Percentiles rank a stretch among this genome's conserved stretches.
Conservation (phyloP, 306 rosid species). For the Cicer pinnatifidum region DNA sequence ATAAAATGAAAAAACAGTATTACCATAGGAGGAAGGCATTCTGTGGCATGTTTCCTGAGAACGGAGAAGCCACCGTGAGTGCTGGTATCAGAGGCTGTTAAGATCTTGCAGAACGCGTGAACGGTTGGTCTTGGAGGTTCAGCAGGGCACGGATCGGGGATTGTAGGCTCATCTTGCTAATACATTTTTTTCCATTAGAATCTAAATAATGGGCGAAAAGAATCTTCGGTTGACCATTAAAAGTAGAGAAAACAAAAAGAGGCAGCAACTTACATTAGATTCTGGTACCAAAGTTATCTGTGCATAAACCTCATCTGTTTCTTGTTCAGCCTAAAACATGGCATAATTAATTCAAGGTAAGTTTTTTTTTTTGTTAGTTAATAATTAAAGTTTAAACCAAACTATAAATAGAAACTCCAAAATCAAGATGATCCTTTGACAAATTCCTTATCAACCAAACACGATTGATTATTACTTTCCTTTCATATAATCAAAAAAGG, state of each 20-base stretch:
- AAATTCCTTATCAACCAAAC: conserved; percentile 31
- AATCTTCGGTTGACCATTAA: conserved; percentile 49
- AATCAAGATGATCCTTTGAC: neutral
- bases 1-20: neutral
- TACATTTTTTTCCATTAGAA: conserved; percentile 44
- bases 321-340: conserved; percentile 81
- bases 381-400: conserved; percentile 6
- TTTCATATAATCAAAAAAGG: neutral
- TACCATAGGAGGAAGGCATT: conserved; percentile 93
- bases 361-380: neutral
- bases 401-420: conserved; percentile 1
- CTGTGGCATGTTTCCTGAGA: conserved; percentile 90
- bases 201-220: conserved; percentile 25
- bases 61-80: conserved; percentile 98
- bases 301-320: conserved; percentile 89
- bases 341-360: conserved; percentile 43
- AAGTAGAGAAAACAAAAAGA: conserved; percentile 41
- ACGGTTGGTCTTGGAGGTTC: conserved; percentile 58
- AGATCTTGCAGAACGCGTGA: conserved; percentile 78
- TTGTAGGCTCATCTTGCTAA: conserved; percentile 71
- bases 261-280: conserved; percentile 58
- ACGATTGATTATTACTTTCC: neutral
- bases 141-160: conserved; percentile 52
- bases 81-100: conserved; percentile 95
- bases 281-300: conserved; percentile 84